phyloP scores from a whole-genome alignment of 495 filamentous ascomycete genomes.

The Usnea hakonensis region DNA sequence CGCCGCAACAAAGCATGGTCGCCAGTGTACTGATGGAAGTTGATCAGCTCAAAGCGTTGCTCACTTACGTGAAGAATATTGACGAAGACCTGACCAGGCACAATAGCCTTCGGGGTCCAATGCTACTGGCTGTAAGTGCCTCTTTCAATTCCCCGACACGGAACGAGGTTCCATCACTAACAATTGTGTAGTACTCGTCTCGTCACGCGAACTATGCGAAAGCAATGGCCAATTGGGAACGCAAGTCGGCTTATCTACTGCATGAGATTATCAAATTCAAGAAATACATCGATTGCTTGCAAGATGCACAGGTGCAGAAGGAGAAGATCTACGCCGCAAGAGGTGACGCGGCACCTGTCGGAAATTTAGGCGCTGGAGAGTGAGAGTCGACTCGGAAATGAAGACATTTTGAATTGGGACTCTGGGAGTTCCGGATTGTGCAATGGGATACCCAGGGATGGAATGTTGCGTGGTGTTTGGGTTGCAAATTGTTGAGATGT shows the following conservation, averaged over 20 bases:
- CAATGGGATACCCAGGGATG: neutral
- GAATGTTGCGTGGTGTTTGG: no score
- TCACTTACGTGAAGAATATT: constrained; percentile 72
- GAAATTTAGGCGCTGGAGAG: neutral
- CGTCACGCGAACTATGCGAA: constrained; percentile 72
- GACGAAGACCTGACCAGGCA: constrained; percentile 80
- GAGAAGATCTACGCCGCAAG: constrained; percentile 43
- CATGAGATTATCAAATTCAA: constrained; percentile 95
- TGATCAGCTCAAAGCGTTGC: constrained; percentile 70
- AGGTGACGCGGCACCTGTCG: neutral
- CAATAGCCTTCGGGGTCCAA: constrained; percentile 74
- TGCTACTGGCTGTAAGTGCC: constrained; percentile 65
- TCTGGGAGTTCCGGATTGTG: neutral
- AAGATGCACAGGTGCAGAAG: constrained; percentile 49
- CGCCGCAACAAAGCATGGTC: constrained; percentile 83
- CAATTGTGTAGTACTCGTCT: constrained; percentile 56
- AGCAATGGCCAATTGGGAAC: constrained; percentile 94
- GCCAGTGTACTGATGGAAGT: constrained; percentile 67
- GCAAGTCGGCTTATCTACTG: constrained; percentile 82
- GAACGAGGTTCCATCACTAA: neutral
- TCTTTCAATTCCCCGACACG: neutral
- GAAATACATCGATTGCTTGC: constrained; percentile 83
- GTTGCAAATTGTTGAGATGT: no score
- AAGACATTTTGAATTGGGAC: neutral
- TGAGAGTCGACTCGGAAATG: neutral